Conservation (phyloP, 1,139 yeast species). For the Lodderomyces theae region DNA sequence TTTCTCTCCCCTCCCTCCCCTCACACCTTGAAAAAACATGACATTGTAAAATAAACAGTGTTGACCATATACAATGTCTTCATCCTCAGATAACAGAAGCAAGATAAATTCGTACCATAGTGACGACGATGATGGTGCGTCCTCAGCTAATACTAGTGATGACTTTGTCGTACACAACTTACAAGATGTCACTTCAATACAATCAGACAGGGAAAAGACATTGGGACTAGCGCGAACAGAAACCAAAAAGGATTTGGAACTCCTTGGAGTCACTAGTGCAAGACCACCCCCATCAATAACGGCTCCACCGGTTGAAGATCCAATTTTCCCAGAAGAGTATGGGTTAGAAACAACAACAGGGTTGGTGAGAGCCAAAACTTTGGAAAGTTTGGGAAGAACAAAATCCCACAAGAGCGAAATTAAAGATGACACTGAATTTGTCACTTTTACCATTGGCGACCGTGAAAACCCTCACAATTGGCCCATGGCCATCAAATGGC, state of each 20-base stretch:
- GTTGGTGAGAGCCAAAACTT: constrained; percentile 72
- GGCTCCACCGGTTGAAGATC: constrained; percentile 59
- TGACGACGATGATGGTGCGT: too few species aligned
- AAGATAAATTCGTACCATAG: too few species aligned
- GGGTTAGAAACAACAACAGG: constrained; percentile 86
- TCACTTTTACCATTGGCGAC: constrained; percentile 71
- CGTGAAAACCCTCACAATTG: constrained; percentile 90
- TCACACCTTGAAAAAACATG: too few species aligned
- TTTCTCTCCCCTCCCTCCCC: too few species aligned
- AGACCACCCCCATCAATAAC: constrained; percentile 57
- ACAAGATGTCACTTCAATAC: not conserved
- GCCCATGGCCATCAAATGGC: constrained; percentile 58
- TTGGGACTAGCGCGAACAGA: constrained; percentile 47
- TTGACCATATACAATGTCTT: not conserved
- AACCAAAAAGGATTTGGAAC: constrained; percentile 64
- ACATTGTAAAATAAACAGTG: not conserved
- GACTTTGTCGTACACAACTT: not conserved
- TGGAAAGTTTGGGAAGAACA: constrained; percentile 64
- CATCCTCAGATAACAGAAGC: not conserved
- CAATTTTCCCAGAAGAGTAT: constrained; percentile 90
- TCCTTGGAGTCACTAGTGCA: constrained; percentile 54
- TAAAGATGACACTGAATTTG: constrained; percentile 71
- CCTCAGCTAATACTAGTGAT: not conserved
- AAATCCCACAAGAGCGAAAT: constrained; percentile 16
- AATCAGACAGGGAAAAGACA: constrained; percentile 2